Percentiles rank a stretch among this genome's conserved stretches.
Evolutionary conservation across 2,329 filamentous ascomycete species (phyloP).

Genomic region (Diaporthe capsici): DNA sequence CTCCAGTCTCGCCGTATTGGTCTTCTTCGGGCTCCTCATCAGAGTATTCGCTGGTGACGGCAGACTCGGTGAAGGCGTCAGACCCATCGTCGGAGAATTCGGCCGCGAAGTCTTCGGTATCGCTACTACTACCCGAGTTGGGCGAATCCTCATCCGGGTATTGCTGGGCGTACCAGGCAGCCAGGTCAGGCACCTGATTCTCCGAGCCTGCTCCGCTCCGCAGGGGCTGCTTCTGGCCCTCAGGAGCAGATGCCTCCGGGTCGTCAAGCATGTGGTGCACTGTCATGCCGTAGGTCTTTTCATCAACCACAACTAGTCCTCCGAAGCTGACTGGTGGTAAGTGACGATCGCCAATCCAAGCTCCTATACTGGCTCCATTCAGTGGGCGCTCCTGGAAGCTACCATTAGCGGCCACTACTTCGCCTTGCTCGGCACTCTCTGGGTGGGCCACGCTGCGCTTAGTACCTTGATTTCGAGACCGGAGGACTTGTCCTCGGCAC

Average conservation of each 20-base stretch:
- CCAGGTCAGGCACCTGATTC: slow-evolving; percentile 52
- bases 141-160: slow-evolving; percentile 54
- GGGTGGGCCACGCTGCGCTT: slow-evolving; percentile 56
- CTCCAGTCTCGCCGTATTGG: slow-evolving; percentile 74
- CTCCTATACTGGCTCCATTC: slow-evolving; percentile 94
- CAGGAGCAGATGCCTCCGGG: slow-evolving; percentile 55
- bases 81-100: slow-evolving; percentile 75
- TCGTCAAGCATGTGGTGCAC: slow-evolving; percentile 96
- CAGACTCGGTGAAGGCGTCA: slow-evolving; percentile 64
- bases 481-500: slow-evolving; percentile 76
- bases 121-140: slow-evolving; percentile 55
- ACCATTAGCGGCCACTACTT: slow-evolving; percentile 71
- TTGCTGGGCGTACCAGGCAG: slow-evolving; percentile 58
- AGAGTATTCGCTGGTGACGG: slow-evolving; percentile 65
- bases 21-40: slow-evolving; percentile 66
- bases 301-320: slow-evolving; percentile 87
- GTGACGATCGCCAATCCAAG: slow-evolving; percentile 87
- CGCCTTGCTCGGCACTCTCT: slow-evolving; percentile 50
- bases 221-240: slow-evolving; percentile 43
- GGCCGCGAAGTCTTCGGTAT: slow-evolving; percentile 69
- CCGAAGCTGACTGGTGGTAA: slow-evolving; percentile 93
- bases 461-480: slow-evolving; percentile 65
- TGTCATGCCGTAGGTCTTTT: slow-evolving; percentile 91
- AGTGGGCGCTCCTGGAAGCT: slow-evolving; percentile 83
- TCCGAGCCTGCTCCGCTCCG: slow-evolving; percentile 45